Evolutionary conservation across 139 green algal species (phyloP).

Genomic region (Coccomyxa sp.): DNA sequence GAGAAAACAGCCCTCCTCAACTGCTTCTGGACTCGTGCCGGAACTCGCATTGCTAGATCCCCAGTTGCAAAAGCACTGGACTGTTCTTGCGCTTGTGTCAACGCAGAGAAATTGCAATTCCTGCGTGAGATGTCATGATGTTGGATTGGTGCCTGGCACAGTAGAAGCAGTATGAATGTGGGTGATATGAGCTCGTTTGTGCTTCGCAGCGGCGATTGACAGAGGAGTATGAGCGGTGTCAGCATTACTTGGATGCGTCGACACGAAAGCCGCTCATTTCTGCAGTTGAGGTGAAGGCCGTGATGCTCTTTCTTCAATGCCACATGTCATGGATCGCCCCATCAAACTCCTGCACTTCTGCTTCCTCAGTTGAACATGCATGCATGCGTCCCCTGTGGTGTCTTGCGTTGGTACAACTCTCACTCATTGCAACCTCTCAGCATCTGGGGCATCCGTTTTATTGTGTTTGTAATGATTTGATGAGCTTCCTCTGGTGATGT

Average conservation of each 20-base stretch:
- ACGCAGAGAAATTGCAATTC: no score
- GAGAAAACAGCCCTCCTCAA: not conserved
- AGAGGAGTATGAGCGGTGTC: constrained; percentile 85
- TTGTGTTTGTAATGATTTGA: no score
- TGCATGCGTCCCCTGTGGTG: no score
- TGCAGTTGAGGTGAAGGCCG: constrained; percentile 50
- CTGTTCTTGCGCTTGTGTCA: not conserved
- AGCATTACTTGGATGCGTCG: constrained; percentile 75
- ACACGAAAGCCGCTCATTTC: constrained; percentile 73
- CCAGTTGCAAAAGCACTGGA: not conserved
- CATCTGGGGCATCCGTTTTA: no score
- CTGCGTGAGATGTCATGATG: not conserved
- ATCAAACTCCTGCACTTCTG: no score
- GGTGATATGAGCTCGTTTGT: not conserved
- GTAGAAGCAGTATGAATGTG: not conserved
- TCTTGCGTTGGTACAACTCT: no score
- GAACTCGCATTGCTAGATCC: not conserved
- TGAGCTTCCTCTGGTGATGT: no score
- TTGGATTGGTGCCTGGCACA: not conserved
- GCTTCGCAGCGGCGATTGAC: constrained; percentile 64
- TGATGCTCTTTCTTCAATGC: no score
- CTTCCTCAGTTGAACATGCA: no score
- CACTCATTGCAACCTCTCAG: no score
- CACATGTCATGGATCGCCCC: no score
- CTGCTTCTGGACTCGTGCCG: not conserved